Evolutionary conservation across 345 rosid species (phyloP), one percentile per base, ranked within the genome.

Genomic region (Gossypium ekmanianum): DNA sequence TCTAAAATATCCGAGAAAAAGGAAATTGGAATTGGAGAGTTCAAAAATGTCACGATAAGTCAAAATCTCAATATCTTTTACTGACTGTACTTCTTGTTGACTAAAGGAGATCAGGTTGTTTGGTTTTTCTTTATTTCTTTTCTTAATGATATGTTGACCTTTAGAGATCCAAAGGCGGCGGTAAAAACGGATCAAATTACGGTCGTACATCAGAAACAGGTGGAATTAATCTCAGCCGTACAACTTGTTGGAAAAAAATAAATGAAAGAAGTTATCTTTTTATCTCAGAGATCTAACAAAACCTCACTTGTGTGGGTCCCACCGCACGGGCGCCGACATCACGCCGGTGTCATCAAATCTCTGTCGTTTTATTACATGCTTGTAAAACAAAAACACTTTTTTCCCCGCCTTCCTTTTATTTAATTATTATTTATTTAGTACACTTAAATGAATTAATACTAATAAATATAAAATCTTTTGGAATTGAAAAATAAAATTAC

Each of bases 271-370:
- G 50, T 45, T 0, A 10, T 2, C 50, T 11, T 10, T 45, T 45
- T 45, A 34, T 34, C 41, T 5, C 1, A 5, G 7, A 34, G 41
- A 34, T 1, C 24, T 41, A 75, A 61, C 48, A 75, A 68, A 27
- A 26, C 41, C 69, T 43, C 24, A 5, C 11, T 77, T 74, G 11
- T 2, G 3, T 47, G 80, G 90, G 74, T 72, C 76, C 87, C 85
- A 76, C 90, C 92, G 86, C 97, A 89, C 91, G 97, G 76, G 58
- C 76, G 85, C 78, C 29, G 77, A 74, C 71, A 73, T 66, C 27
- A 54, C 72, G 83, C 88, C 85, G 81, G 81, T 81, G 84, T 83
- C 83, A 83, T 70, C 82, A 81, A 73, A 89, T 91, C 88, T 84
- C 82, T 83, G 87, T 86, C 95, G 76, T 75, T 79, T 74, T 34